These are phyloP conservation scores for Ogataea naganishii DNA, from an alignment of 805 yeast species.

Conservation along the genomic window DNA sequence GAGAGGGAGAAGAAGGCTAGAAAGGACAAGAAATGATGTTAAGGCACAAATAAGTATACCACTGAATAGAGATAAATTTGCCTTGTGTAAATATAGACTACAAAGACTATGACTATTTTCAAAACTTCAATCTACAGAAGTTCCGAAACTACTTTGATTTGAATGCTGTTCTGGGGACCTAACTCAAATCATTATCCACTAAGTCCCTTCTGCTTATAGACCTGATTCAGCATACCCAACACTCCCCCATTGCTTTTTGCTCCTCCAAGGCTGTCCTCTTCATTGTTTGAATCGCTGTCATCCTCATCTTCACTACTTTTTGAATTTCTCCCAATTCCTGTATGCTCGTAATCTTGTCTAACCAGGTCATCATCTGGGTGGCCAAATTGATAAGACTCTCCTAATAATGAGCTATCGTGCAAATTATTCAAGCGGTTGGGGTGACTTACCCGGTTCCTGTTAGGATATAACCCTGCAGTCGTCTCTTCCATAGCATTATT, in stretches of 20 bases:
- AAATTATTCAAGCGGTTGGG: constrained; percentile 14
- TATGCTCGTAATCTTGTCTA: constrained; percentile 7
- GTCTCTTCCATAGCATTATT: constrained; percentile 18
- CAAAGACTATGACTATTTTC: no score
- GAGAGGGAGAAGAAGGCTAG: constrained; percentile 75
- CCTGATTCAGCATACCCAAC: constrained; percentile 73
- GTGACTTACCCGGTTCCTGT: constrained; percentile 9
- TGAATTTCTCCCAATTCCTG: no score
- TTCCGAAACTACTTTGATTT: no score
- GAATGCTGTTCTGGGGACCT: no score
- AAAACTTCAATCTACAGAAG: no score
- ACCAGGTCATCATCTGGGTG: constrained; percentile 20
- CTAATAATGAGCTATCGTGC: constrained; percentile 26
- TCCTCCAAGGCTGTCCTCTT: constrained; percentile 22
- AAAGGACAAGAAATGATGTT: constrained; percentile 32
- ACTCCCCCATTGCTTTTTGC: constrained; percentile 42
- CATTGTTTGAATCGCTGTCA: constrained; percentile 21
- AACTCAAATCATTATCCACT: no score
- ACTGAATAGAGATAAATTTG: no score
- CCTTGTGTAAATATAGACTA: no score
- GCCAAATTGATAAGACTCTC: constrained; percentile 34
- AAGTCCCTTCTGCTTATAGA: constrained; percentile 52
- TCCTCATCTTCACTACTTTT: constrained; percentile 27
- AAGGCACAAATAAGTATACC: no score
- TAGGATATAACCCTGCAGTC: constrained; percentile 17